Evolutionary conservation across 495 filamentous ascomycete species (phyloP).

Genomic region (Usnea hakonensis): DNA sequence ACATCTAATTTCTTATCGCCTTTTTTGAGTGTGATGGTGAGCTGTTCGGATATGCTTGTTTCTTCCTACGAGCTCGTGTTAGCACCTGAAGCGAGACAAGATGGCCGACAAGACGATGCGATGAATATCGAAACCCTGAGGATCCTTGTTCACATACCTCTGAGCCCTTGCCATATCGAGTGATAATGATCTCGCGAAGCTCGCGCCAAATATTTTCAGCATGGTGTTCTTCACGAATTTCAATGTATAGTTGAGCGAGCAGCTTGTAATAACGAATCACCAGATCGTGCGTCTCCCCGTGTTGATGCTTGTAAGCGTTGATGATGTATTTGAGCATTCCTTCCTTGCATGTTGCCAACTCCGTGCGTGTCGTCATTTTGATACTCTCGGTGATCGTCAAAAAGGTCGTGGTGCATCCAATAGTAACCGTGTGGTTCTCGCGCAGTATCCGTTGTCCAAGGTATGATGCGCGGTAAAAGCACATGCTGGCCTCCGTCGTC

Average conservation of each 20-base stretch:
- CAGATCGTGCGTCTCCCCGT: slow-evolving; percentile 45
- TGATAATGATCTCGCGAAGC: slow-evolving; percentile 46
- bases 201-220: slow-evolving; percentile 47
- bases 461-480: slow-evolving; percentile 49
- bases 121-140: background rate
- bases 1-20: slow-evolving; percentile 41
- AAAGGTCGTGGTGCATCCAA: slow-evolving; percentile 48
- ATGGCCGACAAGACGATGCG: background rate
- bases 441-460: slow-evolving; percentile 47
- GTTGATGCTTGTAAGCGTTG: slow-evolving; percentile 45
- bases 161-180: slow-evolving; percentile 47
- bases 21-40: slow-evolving; percentile 44
- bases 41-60: slow-evolving; percentile 36
- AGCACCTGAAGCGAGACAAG: background rate
- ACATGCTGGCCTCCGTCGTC: slow-evolving; percentile 38
- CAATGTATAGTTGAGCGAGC: slow-evolving; percentile 47
- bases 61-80: slow-evolving; percentile 21
- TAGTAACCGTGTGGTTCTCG: slow-evolving; percentile 39
- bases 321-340: slow-evolving; percentile 52
- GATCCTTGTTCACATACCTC: slow-evolving; percentile 20
- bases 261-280: slow-evolving; percentile 50
- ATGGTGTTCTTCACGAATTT: slow-evolving; percentile 43
- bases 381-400: slow-evolving; percentile 43
- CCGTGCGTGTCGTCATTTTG: slow-evolving; percentile 39
- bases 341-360: slow-evolving; percentile 43